Evolutionary conservation across 768 basidiomycete genomes (phyloP).

Genomic region (Amanita rubescens): DNA sequence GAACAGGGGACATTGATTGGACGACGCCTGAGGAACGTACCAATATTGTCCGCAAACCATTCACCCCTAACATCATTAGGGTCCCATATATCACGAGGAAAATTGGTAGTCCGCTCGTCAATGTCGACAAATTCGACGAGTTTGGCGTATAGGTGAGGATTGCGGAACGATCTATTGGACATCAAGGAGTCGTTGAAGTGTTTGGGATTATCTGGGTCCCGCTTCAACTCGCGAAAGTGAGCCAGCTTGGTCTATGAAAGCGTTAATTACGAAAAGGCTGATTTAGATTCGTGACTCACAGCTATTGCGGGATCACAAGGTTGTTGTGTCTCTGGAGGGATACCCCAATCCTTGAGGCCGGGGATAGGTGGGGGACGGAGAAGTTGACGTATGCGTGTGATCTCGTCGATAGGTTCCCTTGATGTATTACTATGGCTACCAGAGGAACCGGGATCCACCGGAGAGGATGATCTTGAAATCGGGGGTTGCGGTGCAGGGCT

Average conservation of each 20-base stretch:
- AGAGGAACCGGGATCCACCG: slow-evolving; percentile 5
- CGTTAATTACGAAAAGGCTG: neutral
- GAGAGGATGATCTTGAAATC: neutral
- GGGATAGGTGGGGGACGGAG: slow-evolving; percentile 58
- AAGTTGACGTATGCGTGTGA: slow-evolving; percentile 45
- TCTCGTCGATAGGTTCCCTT: slow-evolving; percentile 35
- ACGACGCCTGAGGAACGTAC: slow-evolving; percentile 35
- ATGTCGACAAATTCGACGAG: slow-evolving; percentile 93
- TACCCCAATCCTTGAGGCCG: slow-evolving; percentile 69
- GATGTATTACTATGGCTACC: slow-evolving; percentile 13
- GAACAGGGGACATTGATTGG: neutral
- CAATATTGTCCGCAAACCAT: slow-evolving; percentile 76
- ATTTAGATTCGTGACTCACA: slow-evolving; percentile 27
- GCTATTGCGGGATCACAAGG: slow-evolving; percentile 57
- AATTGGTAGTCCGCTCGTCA: slow-evolving; percentile 82
- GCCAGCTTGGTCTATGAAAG: slow-evolving; percentile 63
- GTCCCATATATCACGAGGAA: slow-evolving; percentile 69
- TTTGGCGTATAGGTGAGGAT: slow-evolving; percentile 93
- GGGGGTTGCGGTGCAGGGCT: neutral
- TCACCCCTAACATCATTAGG: slow-evolving; percentile 53
- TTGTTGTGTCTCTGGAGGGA: slow-evolving; percentile 49
- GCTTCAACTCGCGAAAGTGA: slow-evolving; percentile 71
- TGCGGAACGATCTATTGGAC: slow-evolving; percentile 88
- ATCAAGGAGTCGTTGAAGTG: slow-evolving; percentile 97
- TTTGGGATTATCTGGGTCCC: slow-evolving; percentile 51